Percentiles rank a stretch among this genome's conserved stretches.
These are phyloP conservation scores for Cutaneotrichosporon dermatis DNA, from an alignment of 1,284 basidiomycete species.

Conservation along the genomic window DNA sequence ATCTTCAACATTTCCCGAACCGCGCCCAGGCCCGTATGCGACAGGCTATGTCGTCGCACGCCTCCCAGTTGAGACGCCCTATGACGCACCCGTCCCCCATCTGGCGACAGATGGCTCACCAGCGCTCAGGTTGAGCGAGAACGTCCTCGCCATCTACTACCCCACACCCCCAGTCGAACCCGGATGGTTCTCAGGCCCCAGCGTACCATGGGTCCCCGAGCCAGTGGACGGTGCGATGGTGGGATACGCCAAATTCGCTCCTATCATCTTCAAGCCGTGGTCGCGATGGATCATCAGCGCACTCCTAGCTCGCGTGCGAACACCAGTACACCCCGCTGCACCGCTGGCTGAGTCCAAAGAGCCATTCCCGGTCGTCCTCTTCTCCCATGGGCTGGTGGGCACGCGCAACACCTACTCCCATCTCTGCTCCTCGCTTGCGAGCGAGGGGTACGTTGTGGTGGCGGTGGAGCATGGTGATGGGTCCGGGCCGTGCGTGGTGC, in stretches of 20 bases:
- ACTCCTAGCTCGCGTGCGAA: neutral
- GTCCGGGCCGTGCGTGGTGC: slow-evolving; percentile 52
- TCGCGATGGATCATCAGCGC: neutral
- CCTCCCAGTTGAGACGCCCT: neutral
- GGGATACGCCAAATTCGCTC: neutral
- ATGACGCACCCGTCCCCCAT: neutral
- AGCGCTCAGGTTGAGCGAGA: slow-evolving; percentile 24
- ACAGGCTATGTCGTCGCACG: neutral
- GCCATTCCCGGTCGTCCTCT: slow-evolving; percentile 65
- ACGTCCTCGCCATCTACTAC: slow-evolving; percentile 38
- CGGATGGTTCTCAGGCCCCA: slow-evolving; percentile 12
- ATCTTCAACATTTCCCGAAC: neutral
- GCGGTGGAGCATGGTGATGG: slow-evolving; percentile 75
- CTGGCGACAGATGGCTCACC: slow-evolving; percentile 4
- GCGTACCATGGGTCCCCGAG: neutral
- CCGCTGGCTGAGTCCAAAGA: neutral
- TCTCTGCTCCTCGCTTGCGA: slow-evolving; percentile 63
- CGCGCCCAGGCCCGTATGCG: neutral
- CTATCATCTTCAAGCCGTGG: neutral
- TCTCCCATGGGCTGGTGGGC: slow-evolving; percentile 74
- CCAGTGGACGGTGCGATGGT: neutral
- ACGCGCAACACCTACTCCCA: slow-evolving; percentile 67
- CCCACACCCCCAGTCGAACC: slow-evolving; percentile 19
- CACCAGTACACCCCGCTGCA: neutral
- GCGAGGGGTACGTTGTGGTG: slow-evolving; percentile 68